A percentile compares a stretch with the other conserved stretches of the same genome.
Evolutionary conservation across 257 asterid genomes (phyloP).

Genomic region (Plantago ovata): DNA sequence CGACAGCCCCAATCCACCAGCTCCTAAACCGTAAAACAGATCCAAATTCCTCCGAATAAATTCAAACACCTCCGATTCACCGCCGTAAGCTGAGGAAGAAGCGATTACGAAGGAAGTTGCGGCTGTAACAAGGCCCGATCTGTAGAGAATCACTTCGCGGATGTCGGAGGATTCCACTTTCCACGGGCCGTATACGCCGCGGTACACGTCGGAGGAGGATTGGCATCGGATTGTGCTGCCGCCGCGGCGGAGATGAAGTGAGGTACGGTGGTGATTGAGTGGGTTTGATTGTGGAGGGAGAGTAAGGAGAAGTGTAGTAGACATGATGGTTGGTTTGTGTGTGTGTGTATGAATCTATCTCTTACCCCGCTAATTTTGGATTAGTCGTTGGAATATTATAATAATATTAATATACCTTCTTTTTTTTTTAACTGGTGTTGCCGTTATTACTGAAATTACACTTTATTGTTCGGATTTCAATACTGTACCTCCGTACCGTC

Average conservation of each 20-base stretch:
- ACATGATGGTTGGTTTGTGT: slow-evolving; percentile 15
- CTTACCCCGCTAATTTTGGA: no score
- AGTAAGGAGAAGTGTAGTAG: slow-evolving; percentile 2
- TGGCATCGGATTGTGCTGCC: slow-evolving; percentile 28
- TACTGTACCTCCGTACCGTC: no score
- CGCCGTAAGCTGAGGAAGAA: slow-evolving; percentile 53
- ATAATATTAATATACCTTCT: no score
- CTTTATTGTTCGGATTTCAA: no score
- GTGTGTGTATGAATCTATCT: no score
- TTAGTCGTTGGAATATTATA: no score
- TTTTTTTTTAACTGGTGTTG: no score
- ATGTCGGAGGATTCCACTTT: slow-evolving; percentile 67
- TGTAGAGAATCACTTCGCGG: slow-evolving; percentile 67
- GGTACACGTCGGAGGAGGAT: slow-evolving; percentile 42
- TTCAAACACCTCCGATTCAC: slow-evolving; percentile 25
- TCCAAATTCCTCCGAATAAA: slow-evolving; percentile 39
- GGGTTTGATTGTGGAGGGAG: slow-evolving; percentile 36
- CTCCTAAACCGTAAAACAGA: slow-evolving; percentile 57
- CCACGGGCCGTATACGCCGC: slow-evolving; percentile 90
- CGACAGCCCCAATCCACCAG: slow-evolving; percentile 75
- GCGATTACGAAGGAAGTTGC: slow-evolving; percentile 72
- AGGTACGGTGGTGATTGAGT: slow-evolving; percentile 18
- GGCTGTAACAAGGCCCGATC: slow-evolving; percentile 84
- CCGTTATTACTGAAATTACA: no score
- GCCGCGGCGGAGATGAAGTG: slow-evolving; percentile 17